Evolutionary conservation across 768 basidiomycete species (phyloP).

Genomic region (Collybiopsis luxurians): DNA sequence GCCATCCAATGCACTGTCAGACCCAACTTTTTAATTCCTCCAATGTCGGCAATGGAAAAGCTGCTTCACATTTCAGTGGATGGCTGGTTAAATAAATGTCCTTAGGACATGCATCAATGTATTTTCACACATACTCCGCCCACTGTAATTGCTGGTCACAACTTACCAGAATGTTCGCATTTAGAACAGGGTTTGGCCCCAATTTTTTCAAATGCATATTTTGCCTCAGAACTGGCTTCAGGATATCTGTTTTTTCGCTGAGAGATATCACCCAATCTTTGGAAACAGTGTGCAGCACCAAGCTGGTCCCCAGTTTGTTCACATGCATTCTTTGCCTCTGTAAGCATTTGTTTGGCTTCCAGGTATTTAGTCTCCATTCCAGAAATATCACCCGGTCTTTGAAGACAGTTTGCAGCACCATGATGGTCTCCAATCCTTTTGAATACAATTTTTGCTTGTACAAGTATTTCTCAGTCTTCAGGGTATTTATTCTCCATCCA

Average conservation of each 20-base stretch:
- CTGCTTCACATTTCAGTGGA: no score
- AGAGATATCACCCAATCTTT: not conserved
- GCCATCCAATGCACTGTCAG: no score
- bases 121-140: no score
- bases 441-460: no score
- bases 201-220: not conserved
- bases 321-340: not conserved
- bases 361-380: not conserved
- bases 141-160: no score
- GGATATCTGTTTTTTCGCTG: not conserved
- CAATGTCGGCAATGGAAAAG: no score
- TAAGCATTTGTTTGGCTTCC: conserved; percentile 1
- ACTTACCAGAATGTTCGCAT: no score
- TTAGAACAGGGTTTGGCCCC: not conserved
- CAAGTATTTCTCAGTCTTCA: not conserved
- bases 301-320: not conserved
- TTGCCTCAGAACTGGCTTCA: conserved; percentile 5
- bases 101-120: no score
- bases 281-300: conserved; percentile 4
- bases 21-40: no score
- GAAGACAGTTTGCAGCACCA: no score
- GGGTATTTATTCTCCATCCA: not conserved
- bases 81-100: no score
- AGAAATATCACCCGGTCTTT: not conserved
- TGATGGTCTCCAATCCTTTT: no score